Conservation (phyloP, 495 filamentous ascomycete genomes). For the Trichoderma asperelloides region DNA sequence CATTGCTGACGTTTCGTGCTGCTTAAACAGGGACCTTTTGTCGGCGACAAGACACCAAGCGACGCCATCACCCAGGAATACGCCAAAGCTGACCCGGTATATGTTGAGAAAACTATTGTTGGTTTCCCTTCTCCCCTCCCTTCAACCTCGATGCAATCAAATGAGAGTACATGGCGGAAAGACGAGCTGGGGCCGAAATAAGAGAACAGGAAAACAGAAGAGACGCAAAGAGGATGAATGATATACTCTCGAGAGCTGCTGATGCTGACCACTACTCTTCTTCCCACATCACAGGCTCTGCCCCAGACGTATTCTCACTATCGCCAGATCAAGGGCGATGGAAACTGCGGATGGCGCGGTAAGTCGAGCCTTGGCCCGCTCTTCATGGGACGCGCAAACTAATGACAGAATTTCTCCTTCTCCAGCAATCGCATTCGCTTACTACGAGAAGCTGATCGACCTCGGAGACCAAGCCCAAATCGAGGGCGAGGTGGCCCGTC, state of each 20-base stretch:
- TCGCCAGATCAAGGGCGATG: slow-evolving; percentile 82
- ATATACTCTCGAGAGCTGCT: not conserved
- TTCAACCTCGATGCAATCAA: not conserved
- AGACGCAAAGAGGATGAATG: not conserved
- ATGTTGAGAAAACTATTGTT: slow-evolving; percentile 78
- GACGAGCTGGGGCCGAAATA: not conserved
- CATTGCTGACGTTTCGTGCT: slow-evolving; percentile 3
- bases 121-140: slow-evolving; percentile 21
- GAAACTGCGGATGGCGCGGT: slow-evolving; percentile 98
- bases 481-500: slow-evolving; percentile 57
- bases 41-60: slow-evolving; percentile 70
- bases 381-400: not conserved
- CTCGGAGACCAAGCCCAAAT: slow-evolving; percentile 54
- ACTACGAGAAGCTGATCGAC: slow-evolving; percentile 76
- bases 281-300: slow-evolving; percentile 48
- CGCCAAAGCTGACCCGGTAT: slow-evolving; percentile 79
- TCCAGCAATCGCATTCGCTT: slow-evolving; percentile 81
- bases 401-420: not conserved
- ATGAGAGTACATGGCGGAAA: not conserved
- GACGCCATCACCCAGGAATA: slow-evolving; percentile 77
- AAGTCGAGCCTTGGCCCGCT: slow-evolving; percentile 19
- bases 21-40: slow-evolving; percentile 61
- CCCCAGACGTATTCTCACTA: slow-evolving; percentile 79
- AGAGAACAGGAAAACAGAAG: not conserved
- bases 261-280: slow-evolving; percentile 14